Evolutionary conservation across 306 rosid species (phyloP), one percentile per base, ranked within the genome.

Genomic region (Lathyrus tuberosus): DNA sequence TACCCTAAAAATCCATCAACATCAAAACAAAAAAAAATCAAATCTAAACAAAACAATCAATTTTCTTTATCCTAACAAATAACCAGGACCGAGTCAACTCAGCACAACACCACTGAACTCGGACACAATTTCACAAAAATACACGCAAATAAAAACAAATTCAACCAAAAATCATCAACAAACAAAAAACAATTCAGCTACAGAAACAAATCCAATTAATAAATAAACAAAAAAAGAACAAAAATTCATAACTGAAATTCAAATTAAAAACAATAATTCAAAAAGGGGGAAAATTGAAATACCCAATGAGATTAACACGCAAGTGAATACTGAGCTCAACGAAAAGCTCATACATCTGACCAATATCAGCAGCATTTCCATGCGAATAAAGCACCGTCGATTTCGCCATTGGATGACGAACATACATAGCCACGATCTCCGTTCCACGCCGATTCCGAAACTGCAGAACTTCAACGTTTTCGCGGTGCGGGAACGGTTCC

Each of bases 311-410:
- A 75, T 91, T 91, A 33, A 89, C 85, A 16, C 94, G 91, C 76
- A 91, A 73, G 61, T 85, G 90, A 73, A 87, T 76, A 79, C 96
- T 91, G 35, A 91, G 66, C 76, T 91, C 90, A 65, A 89, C 5
- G 83, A 89, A 91, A 52, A 91, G 96, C 76, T 91, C 96, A 15
- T 84, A 89, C 97, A 91, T 89, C 84, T 89, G 96, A 8, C 97
- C 96, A 10, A 91, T 80, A 71, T 91, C 96, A 3, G 97, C 84
- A 1, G 96, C 96, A 79, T 91, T 91, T 0, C 97, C 97, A 17
- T 91, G 97, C 0, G 97, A 88, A 59, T 91, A 91, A 3, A 91
- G 97, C 8, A 91, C 40, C 1, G 97, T 91, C 18, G 93, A 80
- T 24, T 90, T 82, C 3, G 97, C 97, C 87, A 69, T 80, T 9